Evolutionary conservation across 345 rosid species (phyloP), one percentile per base, ranked within the genome.

Genomic region (Conringia planisiliqua): DNA sequence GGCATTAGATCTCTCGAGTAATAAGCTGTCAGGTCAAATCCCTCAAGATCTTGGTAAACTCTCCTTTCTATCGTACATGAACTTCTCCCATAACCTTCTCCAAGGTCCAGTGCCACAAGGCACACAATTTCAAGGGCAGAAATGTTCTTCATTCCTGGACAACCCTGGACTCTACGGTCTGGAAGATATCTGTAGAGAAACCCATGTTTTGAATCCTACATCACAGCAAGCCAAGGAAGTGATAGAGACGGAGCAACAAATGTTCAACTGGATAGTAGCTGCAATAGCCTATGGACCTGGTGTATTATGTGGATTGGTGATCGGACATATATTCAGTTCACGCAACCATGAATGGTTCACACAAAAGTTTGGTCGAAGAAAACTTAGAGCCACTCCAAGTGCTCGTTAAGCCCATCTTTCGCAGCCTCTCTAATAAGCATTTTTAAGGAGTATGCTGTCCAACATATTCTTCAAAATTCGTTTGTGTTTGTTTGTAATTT

Each of bases 11-110:
- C 6, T 69, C 3, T 69, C 54, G 0, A 1, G 55, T 56, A 69
- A 69, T 3, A 56, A 69, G 32, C 10, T 69, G 14, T 55, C 64
- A 17, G 54, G 64, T 56, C 64, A 69, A 56, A 69, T 56, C 42
- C 64, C 73, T 1, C 32, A 56, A 42, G 64, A 69, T 29, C 43
- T 70, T 70, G 33, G 33, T 20, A 46, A 58, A 0, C 74, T 58
- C 17, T 44, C 66, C 0, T 58, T n/a, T 58, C 12, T 70, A 0
- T 58, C 57, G 1, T 44, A 58, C 58, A 58, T 70, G 66, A 70
- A 70, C 47, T 58, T 70, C 36, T 70, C 74, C 36, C 66, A 70
- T 10, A 68, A 68, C 17, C 0, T 14, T 70, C 65, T 57, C 44
- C 35, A 13, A 43, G 74, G 66, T 58, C 65, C n/a, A 9, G 66